These are phyloP conservation scores for Gaultheria prostrata DNA, from an alignment of 148 eudicot genomes.

Conservation along the genomic window DNA sequence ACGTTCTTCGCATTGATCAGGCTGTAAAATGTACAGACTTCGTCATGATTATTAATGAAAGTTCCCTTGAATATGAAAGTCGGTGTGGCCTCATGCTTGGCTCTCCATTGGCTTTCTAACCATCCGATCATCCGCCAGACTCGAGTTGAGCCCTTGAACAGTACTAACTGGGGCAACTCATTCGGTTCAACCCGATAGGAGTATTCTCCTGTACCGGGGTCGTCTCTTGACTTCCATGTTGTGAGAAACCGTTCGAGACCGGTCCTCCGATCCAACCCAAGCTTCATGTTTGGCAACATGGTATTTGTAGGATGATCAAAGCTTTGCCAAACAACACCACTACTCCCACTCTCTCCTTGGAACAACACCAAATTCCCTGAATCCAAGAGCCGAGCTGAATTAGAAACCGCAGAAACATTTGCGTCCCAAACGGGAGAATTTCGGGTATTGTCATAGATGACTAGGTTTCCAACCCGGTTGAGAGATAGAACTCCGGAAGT, in stretches of 20 bases:
- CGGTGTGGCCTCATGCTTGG: neutral
- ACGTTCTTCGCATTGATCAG: too few relatives aligned
- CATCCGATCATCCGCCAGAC: neutral
- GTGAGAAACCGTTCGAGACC: neutral
- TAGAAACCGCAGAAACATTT: too few relatives aligned
- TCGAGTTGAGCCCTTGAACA: neutral
- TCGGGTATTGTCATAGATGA: too few relatives aligned
- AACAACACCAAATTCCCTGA: neutral
- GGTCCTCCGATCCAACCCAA: slow-evolving; percentile 7
- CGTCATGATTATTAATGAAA: neutral
- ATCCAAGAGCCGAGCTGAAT: too few relatives aligned
- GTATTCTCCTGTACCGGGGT: slow-evolving; percentile 1
- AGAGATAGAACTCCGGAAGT: too few relatives aligned
- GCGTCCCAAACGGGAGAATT: too few relatives aligned
- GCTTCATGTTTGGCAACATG: neutral
- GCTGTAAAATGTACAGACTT: neutral
- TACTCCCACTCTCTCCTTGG: neutral
- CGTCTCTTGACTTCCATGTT: slow-evolving; percentile 9
- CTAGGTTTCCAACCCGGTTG: too few relatives aligned
- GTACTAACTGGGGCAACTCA: neutral
- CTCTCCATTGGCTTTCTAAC: neutral
- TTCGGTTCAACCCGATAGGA: neutral
- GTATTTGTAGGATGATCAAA: neutral
- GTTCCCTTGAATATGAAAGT: neutral
- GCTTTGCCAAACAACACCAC: too few relatives aligned